Conservation (phyloP, 805 yeast genomes). For the Clavispora asparagi region DNA sequence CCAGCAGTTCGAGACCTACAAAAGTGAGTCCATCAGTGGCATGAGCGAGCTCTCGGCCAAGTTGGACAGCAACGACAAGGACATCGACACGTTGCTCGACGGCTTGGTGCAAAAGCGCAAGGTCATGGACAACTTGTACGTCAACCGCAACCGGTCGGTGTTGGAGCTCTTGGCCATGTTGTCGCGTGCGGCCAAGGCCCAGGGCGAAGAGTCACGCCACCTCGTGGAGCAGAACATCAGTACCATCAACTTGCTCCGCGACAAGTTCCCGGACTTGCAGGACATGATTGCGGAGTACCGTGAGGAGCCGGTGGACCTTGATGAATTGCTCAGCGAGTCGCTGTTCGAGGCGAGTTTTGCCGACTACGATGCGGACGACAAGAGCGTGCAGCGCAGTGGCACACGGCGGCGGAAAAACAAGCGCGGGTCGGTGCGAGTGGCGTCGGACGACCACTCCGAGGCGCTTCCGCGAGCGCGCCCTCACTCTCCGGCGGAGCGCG, state of each 20-base stretch:
- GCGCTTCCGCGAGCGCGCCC: neutral
- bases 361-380: constrained; percentile 3
- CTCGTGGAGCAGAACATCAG: constrained; percentile 44
- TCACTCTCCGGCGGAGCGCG: neutral
- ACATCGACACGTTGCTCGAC: constrained; percentile 45
- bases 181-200: constrained; percentile 40
- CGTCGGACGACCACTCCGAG: constrained; percentile 12
- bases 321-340: constrained; percentile 28
- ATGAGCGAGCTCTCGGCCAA: constrained; percentile 31
- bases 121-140: constrained; percentile 46
- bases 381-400: neutral
- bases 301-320: constrained; percentile 27
- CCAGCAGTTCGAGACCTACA: constrained; percentile 30
- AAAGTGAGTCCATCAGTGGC: constrained; percentile 28
- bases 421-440: constrained; percentile 29
- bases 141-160: constrained; percentile 41
- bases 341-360: constrained; percentile 12
- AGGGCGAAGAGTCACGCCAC: constrained; percentile 44
- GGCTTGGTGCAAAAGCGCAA: constrained; percentile 42
- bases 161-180: constrained; percentile 40
- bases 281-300: constrained; percentile 25
- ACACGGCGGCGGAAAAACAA: constrained; percentile 28
- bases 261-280: constrained; percentile 30
- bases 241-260: constrained; percentile 35
- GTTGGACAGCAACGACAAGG: constrained; percentile 43